A percentile compares a stretch with the other conserved stretches of the same genome.
Evolutionary conservation across 441 rosid species (phyloP).

Genomic region (Pelargonium citronellum): DNA sequence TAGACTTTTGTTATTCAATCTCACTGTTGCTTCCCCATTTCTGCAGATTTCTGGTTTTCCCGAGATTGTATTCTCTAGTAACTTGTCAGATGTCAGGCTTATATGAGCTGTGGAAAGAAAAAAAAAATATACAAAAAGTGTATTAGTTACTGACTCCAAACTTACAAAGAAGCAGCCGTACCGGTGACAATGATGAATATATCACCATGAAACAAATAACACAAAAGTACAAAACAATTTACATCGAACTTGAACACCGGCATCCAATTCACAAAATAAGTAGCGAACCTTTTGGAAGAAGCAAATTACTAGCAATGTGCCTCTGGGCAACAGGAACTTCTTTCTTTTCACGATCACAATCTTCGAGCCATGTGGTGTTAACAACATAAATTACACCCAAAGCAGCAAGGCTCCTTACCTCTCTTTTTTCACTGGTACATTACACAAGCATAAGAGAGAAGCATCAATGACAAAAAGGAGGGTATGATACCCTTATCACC

Average conservation of each 20-base stretch:
- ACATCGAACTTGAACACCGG: conserved; percentile 18
- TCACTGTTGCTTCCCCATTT: conserved; percentile 33
- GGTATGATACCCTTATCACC: conserved; percentile 16
- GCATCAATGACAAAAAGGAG: conserved; percentile 7
- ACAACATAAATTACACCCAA: conserved; percentile 84
- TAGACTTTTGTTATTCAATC: conserved; percentile 30
- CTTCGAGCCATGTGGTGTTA: conserved; percentile 83
- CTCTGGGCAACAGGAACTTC: conserved; percentile 57
- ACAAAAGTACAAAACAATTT: not conserved
- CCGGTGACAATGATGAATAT: conserved; percentile 9
- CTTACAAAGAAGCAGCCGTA: too few species aligned
- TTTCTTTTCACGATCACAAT: conserved; percentile 69
- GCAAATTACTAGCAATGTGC: conserved; percentile 69
- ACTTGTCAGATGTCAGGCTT: conserved; percentile 31
- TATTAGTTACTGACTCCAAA: too few species aligned
- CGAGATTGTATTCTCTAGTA: conserved; percentile 28
- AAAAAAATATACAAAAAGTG: too few species aligned
- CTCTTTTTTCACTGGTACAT: conserved; percentile 71
- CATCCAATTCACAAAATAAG: conserved; percentile 20
- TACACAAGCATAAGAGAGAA: conserved; percentile 15
- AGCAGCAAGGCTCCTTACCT: conserved; percentile 75
- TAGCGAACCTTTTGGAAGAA: conserved; percentile 78
- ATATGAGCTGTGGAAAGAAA: conserved; percentile 19
- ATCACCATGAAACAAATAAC: conserved; percentile 20
- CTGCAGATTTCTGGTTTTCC: conserved; percentile 32